phyloP scores from a whole-genome alignment of 208 protist species.

The Leishmania arabica region DNA sequence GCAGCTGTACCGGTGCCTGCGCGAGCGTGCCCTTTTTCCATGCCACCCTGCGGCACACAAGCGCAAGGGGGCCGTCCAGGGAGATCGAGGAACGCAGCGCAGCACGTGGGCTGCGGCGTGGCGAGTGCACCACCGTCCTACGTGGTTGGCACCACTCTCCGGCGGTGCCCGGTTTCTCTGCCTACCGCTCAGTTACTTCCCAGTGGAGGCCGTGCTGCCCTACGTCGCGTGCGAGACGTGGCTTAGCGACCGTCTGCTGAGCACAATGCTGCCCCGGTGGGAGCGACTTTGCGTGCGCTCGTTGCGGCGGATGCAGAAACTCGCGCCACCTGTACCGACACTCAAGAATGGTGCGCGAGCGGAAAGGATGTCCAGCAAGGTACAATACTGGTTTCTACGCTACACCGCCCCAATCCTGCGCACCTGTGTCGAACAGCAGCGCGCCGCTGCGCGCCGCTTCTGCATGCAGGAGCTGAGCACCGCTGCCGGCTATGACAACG shows the following conservation, averaged over 20 bases:
- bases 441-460: slow-evolving; percentile 19
- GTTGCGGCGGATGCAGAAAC: not conserved
- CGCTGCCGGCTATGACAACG: not conserved
- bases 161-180: slow-evolving; percentile 30
- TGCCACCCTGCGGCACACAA: not conserved
- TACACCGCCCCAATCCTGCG: slow-evolving; percentile 21
- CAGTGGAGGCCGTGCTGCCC: slow-evolving; percentile 55
- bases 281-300: slow-evolving; percentile 4
- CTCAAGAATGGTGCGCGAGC: not conserved
- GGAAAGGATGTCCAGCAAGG: slow-evolving; percentile 3
- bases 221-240: slow-evolving; percentile 47
- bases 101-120: slow-evolving; percentile 23
- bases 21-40: slow-evolving; percentile 20
- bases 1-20: slow-evolving; percentile 15
- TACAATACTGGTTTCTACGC: slow-evolving; percentile 37
- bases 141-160: slow-evolving; percentile 36
- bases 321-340: not conserved
- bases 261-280: slow-evolving; percentile 17
- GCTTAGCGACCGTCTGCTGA: slow-evolving; percentile 37
- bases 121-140: slow-evolving; percentile 38
- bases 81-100: not conserved
- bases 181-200: slow-evolving; percentile 74
- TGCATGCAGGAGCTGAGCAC: slow-evolving; percentile 15
- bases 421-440: slow-evolving; percentile 9
- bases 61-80: not conserved